Percentiles rank a stretch among this genome's conserved stretches.
These are phyloP conservation scores for Dactylella cylindrospora DNA, from an alignment of 2,329 filamentous ascomycete species.

Conservation along the genomic window DNA sequence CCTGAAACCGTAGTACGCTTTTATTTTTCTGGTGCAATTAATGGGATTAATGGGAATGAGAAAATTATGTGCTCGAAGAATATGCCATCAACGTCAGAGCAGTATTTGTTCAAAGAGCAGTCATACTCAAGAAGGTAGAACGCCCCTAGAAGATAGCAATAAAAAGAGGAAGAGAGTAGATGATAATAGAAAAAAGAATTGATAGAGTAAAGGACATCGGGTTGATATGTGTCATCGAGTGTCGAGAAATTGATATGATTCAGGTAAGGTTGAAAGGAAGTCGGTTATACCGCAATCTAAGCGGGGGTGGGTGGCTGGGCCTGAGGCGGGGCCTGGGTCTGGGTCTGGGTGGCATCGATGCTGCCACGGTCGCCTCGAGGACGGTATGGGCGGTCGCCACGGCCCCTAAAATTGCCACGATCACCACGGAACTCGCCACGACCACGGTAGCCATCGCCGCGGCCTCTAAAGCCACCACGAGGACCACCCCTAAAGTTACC, in stretches of 20 bases:
- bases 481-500: slow-evolving; percentile 50
- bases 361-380: slow-evolving; percentile 37
- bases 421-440: slow-evolving; percentile 49
- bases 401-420: slow-evolving; percentile 44
- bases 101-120: too few species aligned
- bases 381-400: slow-evolving; percentile 51
- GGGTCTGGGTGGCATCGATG: slow-evolving; percentile 24
- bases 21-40: too few species aligned
- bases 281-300: background rate
- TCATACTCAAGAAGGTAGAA: too few species aligned
- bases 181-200: background rate
- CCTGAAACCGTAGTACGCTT: too few species aligned
- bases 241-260: slow-evolving; percentile 16
- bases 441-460: slow-evolving; percentile 55
- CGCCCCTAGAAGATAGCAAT: background rate
- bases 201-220: background rate
- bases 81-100: too few species aligned
- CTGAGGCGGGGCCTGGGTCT: slow-evolving; percentile 10
- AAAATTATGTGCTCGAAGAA: too few species aligned
- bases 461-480: slow-evolving; percentile 49
- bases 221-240: background rate
- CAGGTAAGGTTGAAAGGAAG: slow-evolving; percentile 19
- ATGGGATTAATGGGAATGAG: slow-evolving; percentile 2
- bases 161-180: background rate
- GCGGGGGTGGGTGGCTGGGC: slow-evolving; percentile 23